Evolutionary conservation across 768 basidiomycete species (phyloP).

Genomic region (Boletellus sp.): DNA sequence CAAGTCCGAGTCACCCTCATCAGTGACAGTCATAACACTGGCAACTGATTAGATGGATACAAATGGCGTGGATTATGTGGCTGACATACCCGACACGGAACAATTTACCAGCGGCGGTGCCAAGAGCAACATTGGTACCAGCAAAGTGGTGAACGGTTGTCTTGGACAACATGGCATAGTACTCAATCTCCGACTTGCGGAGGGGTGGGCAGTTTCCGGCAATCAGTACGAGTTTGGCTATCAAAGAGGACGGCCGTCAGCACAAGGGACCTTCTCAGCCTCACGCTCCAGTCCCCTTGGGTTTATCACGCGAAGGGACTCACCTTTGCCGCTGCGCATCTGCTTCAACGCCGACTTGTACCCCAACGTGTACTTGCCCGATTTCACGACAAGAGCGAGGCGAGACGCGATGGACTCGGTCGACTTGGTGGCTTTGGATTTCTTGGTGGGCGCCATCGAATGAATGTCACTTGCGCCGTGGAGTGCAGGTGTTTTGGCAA

Average conservation of each 20-base stretch:
- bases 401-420: slow-evolving; percentile 91
- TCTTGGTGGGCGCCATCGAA: slow-evolving; percentile 93
- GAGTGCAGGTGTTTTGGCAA: slow-evolving; percentile 14
- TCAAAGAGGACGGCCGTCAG: slow-evolving; percentile 43
- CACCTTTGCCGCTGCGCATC: slow-evolving; percentile 97
- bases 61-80: not conserved
- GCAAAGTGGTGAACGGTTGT: slow-evolving; percentile 97
- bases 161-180: slow-evolving; percentile 99
- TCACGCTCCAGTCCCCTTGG: slow-evolving; percentile 93
- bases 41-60: slow-evolving; percentile 6
- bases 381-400: slow-evolving; percentile 96
- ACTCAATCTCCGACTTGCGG: slow-evolving; percentile 98
- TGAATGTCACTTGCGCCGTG: slow-evolving; percentile 22
- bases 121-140: slow-evolving; percentile 96
- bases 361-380: slow-evolving; percentile 94
- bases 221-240: slow-evolving; percentile 98
- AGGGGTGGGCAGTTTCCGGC: slow-evolving; percentile 99
- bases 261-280: slow-evolving; percentile 98
- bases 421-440: slow-evolving; percentile 90
- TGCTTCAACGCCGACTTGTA: slow-evolving; percentile 99
- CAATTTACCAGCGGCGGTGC: slow-evolving; percentile 97
- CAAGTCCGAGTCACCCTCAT: slow-evolving; percentile 96
- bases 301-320: slow-evolving; percentile 43
- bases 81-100: slow-evolving; percentile 91
- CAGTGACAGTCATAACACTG: slow-evolving; percentile 95